These are phyloP conservation scores for Xerocomus amazonicus DNA, from an alignment of 1,284 basidiomycete genomes.

Conservation along the genomic window DNA sequence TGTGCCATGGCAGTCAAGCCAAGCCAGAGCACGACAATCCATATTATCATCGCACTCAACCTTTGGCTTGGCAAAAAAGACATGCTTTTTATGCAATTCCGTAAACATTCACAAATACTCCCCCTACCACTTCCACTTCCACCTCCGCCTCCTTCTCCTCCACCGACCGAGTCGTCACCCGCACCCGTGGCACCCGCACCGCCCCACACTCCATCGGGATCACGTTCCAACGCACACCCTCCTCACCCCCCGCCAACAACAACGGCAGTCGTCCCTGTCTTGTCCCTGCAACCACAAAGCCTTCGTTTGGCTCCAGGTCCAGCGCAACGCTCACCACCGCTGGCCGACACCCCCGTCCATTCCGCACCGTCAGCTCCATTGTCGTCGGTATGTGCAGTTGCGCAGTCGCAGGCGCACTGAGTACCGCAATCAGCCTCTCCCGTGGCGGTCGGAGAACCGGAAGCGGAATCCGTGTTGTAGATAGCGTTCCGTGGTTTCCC, in stretches of 20 bases:
- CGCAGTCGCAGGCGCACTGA: conserved; percentile 57
- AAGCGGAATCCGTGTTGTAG: conserved; percentile 51
- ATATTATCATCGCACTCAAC: conserved; percentile 1
- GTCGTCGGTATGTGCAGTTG: conserved; percentile 58
- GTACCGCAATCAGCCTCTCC: conserved; percentile 60
- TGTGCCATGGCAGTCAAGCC: conserved; percentile 21
- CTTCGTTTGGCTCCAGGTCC: conserved; percentile 60
- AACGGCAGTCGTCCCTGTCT: conserved; percentile 61
- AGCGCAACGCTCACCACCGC: conserved; percentile 61
- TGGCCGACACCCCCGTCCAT: conserved; percentile 56
- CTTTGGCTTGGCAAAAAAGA: conserved; percentile 5
- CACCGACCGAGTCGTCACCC: conserved; percentile 53
- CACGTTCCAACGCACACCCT: conserved; percentile 58
- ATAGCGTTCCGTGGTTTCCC: conserved; percentile 41
- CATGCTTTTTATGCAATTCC: background rate
- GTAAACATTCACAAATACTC: conserved; percentile 4
- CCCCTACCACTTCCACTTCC: conserved; percentile 40
- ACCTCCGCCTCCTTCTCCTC: conserved; percentile 35
- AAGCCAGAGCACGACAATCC: conserved; percentile 9
- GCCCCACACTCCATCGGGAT: conserved; percentile 72
- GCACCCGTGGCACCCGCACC: conserved; percentile 54
- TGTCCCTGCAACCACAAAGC: conserved; percentile 70
- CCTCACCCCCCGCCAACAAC: conserved; percentile 67
- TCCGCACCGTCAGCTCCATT: conserved; percentile 60
- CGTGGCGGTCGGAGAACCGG: conserved; percentile 56